phyloP scores from a whole-genome alignment of 306 rosid species.

The Trifolium subterraneum region DNA sequence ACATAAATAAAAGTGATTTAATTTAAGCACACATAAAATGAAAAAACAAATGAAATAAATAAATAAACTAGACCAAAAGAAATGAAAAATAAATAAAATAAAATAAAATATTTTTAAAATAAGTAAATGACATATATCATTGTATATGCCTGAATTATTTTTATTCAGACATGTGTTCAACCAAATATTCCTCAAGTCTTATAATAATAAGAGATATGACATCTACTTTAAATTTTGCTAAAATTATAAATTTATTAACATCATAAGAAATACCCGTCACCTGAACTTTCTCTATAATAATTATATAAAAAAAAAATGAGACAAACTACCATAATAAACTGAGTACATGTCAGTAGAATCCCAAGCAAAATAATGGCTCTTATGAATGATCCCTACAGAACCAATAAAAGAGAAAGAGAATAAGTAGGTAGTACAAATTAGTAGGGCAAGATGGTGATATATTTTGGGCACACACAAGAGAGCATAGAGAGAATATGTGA shows the following conservation, averaged over 20 bases:
- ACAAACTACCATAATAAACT: conserved; percentile 22
- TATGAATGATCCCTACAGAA: conserved; percentile 20
- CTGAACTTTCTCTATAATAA: conserved; percentile 1
- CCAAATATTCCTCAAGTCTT: too few species aligned
- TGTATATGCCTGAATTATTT: too few species aligned
- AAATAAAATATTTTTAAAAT: too few species aligned
- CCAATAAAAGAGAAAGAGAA: conserved; percentile 28
- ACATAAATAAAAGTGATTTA: too few species aligned
- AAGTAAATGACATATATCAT: too few species aligned
- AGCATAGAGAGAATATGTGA: conserved; percentile 39
- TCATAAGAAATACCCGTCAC: background rate
- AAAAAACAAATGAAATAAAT: too few species aligned
- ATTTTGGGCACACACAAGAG: conserved; percentile 12
- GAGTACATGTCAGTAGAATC: conserved; percentile 25
- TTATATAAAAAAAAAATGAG: background rate
- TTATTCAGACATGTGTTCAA: too few species aligned
- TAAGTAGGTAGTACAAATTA: conserved; percentile 38
- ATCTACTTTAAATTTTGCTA: background rate
- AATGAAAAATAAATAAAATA: too few species aligned
- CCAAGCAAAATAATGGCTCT: conserved; percentile 31
- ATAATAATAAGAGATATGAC: background rate
- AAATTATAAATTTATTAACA: background rate
- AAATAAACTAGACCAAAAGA: too few species aligned
- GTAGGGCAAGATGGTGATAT: conserved; percentile 42
- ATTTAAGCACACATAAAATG: too few species aligned